Base-by-base conservation (phyloP, 2,329 filamentous ascomycete genomes). In the Diaporthe sp. region DNA sequence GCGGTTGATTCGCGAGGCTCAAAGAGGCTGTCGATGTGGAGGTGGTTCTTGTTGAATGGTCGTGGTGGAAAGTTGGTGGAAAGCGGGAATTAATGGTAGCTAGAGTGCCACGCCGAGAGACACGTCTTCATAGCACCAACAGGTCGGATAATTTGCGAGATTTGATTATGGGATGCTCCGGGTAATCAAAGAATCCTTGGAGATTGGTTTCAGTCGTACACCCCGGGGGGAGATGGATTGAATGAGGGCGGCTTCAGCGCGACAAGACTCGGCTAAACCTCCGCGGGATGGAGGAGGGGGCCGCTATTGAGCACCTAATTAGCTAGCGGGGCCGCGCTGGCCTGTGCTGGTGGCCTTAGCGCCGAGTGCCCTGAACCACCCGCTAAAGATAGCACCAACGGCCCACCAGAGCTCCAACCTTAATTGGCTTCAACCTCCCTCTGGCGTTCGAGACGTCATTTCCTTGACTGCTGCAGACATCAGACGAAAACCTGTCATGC, bases 111-210 rank as follows among this genome's bases (percentile, higher is more conserved):
- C 42, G 62, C 72, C 68, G 60, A 72, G 72, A 76, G 73, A 75
- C 75, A 75, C 34, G 72, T 61, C 60, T 51, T 76, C 44, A 55
- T n/a, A 68, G 58, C 46, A 73, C 25, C 58, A 71, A 55, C 68
- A 75, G 51, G 34, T 65, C 57, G 75, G 75, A 76, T 76, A 76
- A 72, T 76, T 72, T 75, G 75, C 71, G 65, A 76, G 57, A 46
- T 76, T 72, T 65, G 55, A 74, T 76, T 71, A 74, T 74, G 65
- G 75, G 25, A 67, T 67, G 72, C 58, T 39, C 60, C 75, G 72
- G 72, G 49, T 74, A 74, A 76, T 76, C 57, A 72, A 65, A 75
- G 68, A 72, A 65, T 42, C 44, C 31, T 65, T 65, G 58, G 65
- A 55, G 49, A 70, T 70, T 70, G 34, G 65, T 70, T 70, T 55